These are phyloP conservation scores for Moringa oleifera DNA, from an alignment of 345 rosid genomes.

Conservation along the genomic window DNA sequence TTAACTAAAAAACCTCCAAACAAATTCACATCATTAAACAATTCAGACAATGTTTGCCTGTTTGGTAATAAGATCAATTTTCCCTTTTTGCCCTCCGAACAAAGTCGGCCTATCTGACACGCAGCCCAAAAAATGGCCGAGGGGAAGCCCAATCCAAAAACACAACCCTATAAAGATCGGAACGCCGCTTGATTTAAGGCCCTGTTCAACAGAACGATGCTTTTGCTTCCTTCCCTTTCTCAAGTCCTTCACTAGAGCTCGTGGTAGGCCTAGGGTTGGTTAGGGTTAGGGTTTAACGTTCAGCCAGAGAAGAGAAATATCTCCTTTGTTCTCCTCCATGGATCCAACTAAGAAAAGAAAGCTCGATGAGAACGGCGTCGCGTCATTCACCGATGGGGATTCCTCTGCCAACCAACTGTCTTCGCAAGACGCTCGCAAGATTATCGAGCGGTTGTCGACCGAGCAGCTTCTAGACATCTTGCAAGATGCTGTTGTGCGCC, in stretches of 20 bases:
- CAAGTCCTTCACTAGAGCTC: not conserved
- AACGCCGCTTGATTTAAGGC: too few species aligned
- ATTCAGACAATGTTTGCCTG: too few species aligned
- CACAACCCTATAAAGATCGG: too few species aligned
- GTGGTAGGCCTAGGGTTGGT: too few species aligned
- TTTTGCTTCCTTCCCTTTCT: not conserved
- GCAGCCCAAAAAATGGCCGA: too few species aligned
- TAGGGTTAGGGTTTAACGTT: conserved; percentile 43
- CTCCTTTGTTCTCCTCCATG: conserved; percentile 13
- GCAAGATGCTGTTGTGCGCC: conserved; percentile 41
- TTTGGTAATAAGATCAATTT: too few species aligned
- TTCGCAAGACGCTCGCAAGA: conserved; percentile 51
- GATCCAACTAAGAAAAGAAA: conserved; percentile 60
- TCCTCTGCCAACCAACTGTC: conserved; percentile 27
- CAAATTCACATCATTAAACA: too few species aligned
- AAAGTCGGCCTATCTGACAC: too few species aligned
- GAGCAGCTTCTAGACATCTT: conserved; percentile 71
- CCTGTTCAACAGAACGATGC: too few species aligned
- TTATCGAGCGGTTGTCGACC: conserved; percentile 47
- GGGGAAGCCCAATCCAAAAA: too few species aligned
- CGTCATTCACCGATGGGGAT: conserved; percentile 12
- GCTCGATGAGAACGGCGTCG: conserved; percentile 52
- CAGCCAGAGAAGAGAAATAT: not conserved
- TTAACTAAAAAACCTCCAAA: too few species aligned
- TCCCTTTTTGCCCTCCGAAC: too few species aligned